phyloP scores from a whole-genome alignment of 2,329 filamentous ascomycete genomes.

The Fusarium sp. region DNA sequence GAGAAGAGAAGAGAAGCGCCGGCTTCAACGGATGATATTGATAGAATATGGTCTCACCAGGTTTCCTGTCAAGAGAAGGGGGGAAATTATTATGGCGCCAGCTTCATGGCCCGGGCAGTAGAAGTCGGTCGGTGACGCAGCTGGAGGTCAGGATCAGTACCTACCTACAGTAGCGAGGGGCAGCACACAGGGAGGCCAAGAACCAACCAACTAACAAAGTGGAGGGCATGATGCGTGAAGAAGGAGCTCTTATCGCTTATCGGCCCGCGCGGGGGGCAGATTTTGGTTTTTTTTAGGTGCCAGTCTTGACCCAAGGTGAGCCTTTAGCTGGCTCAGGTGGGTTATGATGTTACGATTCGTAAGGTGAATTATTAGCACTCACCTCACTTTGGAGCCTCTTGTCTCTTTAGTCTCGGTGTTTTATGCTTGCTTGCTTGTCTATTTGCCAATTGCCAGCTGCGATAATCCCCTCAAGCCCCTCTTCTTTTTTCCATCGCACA shows the following conservation, averaged over 20 bases:
- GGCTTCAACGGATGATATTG: conserved; percentile 31
- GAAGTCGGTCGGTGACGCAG: conserved; percentile 36
- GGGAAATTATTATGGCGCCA: conserved; percentile 43
- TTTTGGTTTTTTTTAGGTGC: neutral
- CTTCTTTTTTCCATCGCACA: conserved; percentile 14
- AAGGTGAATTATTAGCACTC: conserved; percentile 32
- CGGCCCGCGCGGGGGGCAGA: conserved; percentile 36
- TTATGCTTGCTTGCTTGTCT: conserved; percentile 26
- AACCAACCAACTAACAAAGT: conserved; percentile 18
- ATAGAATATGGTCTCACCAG: conserved; percentile 39
- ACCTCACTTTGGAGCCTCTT: conserved; percentile 21
- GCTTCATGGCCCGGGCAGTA: conserved; percentile 34
- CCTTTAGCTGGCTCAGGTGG: conserved; percentile 13
- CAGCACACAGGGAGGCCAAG: conserved; percentile 19
- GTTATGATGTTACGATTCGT: conserved; percentile 31
- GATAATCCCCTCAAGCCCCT: conserved; percentile 23
- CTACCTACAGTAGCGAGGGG: conserved; percentile 4
- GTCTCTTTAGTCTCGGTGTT: conserved; percentile 30
- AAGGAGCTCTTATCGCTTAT: conserved; percentile 43
- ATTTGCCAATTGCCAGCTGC: neutral
- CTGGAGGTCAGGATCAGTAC: conserved; percentile 9
- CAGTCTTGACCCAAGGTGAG: conserved; percentile 21
- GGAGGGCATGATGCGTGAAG: conserved; percentile 27
- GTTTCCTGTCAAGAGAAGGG: conserved; percentile 20
- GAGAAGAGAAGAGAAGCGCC: conserved; percentile 17